A percentile compares a stretch with the other conserved stretches of the same genome.
phyloP scores from a whole-genome alignment of 2,329 filamentous ascomycete species.

The Onygena corvina region DNA sequence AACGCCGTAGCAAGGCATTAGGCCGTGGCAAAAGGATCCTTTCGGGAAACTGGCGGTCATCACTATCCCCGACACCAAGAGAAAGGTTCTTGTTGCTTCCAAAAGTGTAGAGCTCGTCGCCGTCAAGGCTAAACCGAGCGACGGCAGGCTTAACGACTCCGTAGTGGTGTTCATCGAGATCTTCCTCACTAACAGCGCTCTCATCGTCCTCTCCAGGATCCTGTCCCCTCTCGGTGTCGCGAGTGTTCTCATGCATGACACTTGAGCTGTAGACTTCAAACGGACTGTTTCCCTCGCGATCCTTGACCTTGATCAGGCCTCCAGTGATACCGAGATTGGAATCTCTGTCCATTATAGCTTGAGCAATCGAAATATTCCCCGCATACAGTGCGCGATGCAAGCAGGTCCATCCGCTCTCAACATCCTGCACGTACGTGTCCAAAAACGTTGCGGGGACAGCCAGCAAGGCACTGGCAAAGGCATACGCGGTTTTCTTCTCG shows the following conservation, averaged over 20 bases:
- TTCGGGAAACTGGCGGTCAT: constrained; percentile 88
- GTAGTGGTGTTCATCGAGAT: constrained; percentile 34
- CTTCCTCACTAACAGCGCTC: constrained; percentile 35
- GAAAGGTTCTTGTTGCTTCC: constrained; percentile 94
- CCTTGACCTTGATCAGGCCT: constrained; percentile 84
- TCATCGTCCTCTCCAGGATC: constrained; percentile 37
- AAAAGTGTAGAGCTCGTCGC: constrained; percentile 84
- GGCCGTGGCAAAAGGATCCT: constrained; percentile 65
- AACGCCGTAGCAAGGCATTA: constrained; percentile 59
- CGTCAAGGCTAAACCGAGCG: constrained; percentile 38
- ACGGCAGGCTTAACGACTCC: constrained; percentile 19
- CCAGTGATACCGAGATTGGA: constrained; percentile 47
- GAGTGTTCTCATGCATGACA: constrained; percentile 49
- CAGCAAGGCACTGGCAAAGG: constrained; percentile 67
- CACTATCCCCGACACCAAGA: constrained; percentile 85
- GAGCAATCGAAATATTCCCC: constrained; percentile 77
- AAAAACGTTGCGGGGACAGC: constrained; percentile 56
- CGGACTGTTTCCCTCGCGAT: constrained; percentile 85
- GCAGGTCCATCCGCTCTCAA: constrained; percentile 90
- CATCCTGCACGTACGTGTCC: constrained; percentile 77
- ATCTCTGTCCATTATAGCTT: constrained; percentile 69
- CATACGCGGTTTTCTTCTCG: constrained; percentile 52
- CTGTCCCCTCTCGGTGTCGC: constrained; percentile 32
- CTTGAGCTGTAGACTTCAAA: constrained; percentile 87
- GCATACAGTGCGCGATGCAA: constrained; percentile 82